Conservation (phyloP, 371 early-diverging fungal genomes). For the Circinella umbellata region DNA sequence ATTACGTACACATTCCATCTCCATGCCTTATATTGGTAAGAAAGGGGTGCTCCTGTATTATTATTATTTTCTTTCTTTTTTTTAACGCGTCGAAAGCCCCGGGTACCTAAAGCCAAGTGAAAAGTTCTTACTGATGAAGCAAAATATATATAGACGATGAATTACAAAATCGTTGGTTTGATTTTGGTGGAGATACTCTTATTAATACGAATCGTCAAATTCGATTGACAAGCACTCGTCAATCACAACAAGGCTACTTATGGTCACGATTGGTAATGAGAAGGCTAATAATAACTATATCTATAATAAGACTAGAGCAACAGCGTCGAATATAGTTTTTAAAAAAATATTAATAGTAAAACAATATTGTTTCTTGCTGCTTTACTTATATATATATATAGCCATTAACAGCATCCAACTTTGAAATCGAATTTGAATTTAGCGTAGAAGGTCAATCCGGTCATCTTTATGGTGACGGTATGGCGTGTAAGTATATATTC, state of each 20-base stretch:
- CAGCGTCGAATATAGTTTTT: no score
- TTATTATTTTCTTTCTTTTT: background rate
- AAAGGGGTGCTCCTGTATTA: background rate
- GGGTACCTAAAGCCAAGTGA: background rate
- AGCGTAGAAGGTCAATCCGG: constrained; percentile 74
- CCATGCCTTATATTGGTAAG: constrained; percentile 76
- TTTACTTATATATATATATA: constrained; percentile 13
- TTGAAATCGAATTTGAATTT: constrained; percentile 94
- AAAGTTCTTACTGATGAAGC: background rate
- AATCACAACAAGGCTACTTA: constrained; percentile 84
- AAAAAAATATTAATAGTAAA: no score
- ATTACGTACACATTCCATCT: constrained; percentile 69
- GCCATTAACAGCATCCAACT: constrained; percentile 75
- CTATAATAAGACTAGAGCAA: background rate
- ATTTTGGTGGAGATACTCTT: constrained; percentile 72
- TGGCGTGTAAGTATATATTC: constrained; percentile 83
- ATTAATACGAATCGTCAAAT: constrained; percentile 77
- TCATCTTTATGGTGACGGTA: constrained; percentile 90
- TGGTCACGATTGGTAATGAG: constrained; percentile 77
- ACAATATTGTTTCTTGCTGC: background rate
- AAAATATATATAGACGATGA: constrained; percentile 58
- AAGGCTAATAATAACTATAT: background rate
- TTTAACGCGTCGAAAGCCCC: background rate
- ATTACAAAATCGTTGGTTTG: constrained; percentile 73
- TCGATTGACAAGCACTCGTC: constrained; percentile 83